phyloP scores from a whole-genome alignment of 2,329 filamentous ascomycete genomes.

The Nothophoma quercina region DNA sequence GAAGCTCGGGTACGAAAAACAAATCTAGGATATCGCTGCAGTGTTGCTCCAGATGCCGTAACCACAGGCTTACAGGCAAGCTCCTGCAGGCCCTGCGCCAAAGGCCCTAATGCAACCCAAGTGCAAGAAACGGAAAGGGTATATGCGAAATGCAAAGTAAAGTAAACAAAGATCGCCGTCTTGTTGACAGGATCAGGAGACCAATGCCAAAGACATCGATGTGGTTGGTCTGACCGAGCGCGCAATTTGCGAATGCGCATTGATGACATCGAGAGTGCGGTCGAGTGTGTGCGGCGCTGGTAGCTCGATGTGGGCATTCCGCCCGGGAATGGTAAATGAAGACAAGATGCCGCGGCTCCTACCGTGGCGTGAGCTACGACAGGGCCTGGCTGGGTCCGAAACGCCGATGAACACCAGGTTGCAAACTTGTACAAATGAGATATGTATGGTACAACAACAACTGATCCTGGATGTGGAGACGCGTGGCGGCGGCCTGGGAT shows the following conservation, averaged over 20 bases:
- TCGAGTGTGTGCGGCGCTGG: slow-evolving; percentile 12
- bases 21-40: slow-evolving; percentile 44
- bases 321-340: slow-evolving; percentile 18
- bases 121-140: slow-evolving; percentile 33
- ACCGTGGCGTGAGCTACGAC: slow-evolving; percentile 14
- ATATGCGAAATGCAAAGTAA: slow-evolving; percentile 31
- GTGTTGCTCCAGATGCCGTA: slow-evolving; percentile 27
- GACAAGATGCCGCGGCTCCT: slow-evolving; percentile 19
- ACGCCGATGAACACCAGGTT: slow-evolving; percentile 23
- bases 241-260: neutral
- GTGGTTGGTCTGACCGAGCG: neutral
- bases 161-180: slow-evolving; percentile 10
- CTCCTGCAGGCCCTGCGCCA: slow-evolving; percentile 21
- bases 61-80: slow-evolving; percentile 21
- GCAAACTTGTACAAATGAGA: slow-evolving; percentile 31
- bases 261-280: slow-evolving; percentile 4
- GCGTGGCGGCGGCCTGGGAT: slow-evolving; percentile 19
- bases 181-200: slow-evolving; percentile 22
- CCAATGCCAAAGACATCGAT: slow-evolving; percentile 19
- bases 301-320: slow-evolving; percentile 16
- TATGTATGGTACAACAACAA: slow-evolving; percentile 27
- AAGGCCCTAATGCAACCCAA: slow-evolving; percentile 22
- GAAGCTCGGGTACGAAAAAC: slow-evolving; percentile 33
- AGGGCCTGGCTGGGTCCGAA: slow-evolving; percentile 13
- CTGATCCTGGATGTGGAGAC: slow-evolving; percentile 21